phyloP scores from a whole-genome alignment of 2,329 filamentous ascomycete genomes.

The Fusarium pseudocircinatum region DNA sequence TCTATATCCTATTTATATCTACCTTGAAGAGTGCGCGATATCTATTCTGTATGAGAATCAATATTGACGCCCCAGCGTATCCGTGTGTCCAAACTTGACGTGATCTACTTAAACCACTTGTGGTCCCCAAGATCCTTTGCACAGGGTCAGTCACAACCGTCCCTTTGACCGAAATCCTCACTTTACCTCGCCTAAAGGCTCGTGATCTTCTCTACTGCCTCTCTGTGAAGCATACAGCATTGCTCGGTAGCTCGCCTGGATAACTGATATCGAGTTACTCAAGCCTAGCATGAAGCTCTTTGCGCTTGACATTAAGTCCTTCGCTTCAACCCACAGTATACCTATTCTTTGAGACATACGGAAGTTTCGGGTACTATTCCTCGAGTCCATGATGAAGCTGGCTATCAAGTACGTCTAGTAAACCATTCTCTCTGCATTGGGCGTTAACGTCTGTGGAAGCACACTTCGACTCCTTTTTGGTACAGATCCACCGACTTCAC shows the following conservation, averaged over 20 bases:
- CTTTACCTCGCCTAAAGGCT: background rate
- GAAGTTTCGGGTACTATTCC: background rate
- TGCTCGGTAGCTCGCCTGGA: background rate
- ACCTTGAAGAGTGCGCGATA: background rate
- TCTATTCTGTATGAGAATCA: background rate
- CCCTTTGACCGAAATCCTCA: background rate
- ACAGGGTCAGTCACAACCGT: background rate
- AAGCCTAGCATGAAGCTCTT: background rate
- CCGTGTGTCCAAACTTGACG: background rate
- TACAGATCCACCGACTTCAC: background rate
- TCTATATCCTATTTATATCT: background rate
- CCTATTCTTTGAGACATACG: background rate
- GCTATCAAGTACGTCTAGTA: background rate
- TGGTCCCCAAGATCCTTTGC: background rate
- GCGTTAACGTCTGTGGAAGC: background rate
- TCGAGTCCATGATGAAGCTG: background rate
- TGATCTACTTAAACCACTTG: background rate
- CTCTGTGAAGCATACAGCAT: background rate
- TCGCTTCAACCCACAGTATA: background rate
- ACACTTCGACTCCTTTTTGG: background rate
- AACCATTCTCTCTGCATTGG: background rate
- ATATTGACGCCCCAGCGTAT: background rate
- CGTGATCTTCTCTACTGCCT: background rate
- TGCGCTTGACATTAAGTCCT: background rate
- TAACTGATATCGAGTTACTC: background rate